Percentiles rank a stretch among this genome's conserved stretches.
Evolutionary conservation across 257 asterid genomes (phyloP).

Genomic region (Ajuga chamaepitys): DNA sequence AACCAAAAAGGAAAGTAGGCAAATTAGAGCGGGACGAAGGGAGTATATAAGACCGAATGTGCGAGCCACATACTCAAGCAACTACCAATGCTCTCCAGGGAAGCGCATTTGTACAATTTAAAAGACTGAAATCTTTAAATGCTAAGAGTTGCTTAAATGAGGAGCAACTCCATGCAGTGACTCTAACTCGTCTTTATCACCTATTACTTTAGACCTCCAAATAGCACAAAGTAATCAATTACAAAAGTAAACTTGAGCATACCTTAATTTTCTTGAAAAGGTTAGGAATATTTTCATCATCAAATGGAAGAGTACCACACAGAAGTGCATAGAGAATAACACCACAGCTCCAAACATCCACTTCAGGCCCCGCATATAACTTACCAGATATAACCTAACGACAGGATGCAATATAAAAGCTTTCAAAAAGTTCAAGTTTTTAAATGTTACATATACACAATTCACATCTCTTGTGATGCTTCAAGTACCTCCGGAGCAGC

Average conservation of each 20-base stretch:
- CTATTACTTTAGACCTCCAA: background rate
- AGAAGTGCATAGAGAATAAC: constrained; percentile 97
- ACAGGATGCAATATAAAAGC: constrained; percentile 7
- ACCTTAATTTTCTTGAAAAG: constrained; percentile 98
- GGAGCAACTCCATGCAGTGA: background rate
- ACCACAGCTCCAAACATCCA: constrained; percentile 99
- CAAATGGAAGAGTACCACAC: constrained; percentile 98
- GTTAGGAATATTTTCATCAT: constrained; percentile 93
- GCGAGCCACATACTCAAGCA: constrained; percentile 2
- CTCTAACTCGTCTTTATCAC: background rate
- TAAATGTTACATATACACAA: background rate
- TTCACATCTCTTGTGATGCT: constrained; percentile 6
- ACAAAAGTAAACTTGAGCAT: constrained; percentile 3
- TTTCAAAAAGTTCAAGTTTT: background rate
- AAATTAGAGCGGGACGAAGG: too few relatives aligned
- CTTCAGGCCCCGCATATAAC: constrained; percentile 96
- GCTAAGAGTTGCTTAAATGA: background rate
- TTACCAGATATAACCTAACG: constrained; percentile 92
- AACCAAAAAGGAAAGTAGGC: background rate
- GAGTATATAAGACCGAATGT: background rate
- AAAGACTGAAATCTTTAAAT: background rate
- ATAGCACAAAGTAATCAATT: background rate
- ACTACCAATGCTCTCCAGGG: background rate
- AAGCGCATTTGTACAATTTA: background rate
- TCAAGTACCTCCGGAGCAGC: constrained; percentile 94